A percentile compares a stretch with the other conserved stretches of the same genome.
These are phyloP conservation scores for Aegle marmelos DNA, from an alignment of 345 rosid species.

Conservation along the genomic window DNA sequence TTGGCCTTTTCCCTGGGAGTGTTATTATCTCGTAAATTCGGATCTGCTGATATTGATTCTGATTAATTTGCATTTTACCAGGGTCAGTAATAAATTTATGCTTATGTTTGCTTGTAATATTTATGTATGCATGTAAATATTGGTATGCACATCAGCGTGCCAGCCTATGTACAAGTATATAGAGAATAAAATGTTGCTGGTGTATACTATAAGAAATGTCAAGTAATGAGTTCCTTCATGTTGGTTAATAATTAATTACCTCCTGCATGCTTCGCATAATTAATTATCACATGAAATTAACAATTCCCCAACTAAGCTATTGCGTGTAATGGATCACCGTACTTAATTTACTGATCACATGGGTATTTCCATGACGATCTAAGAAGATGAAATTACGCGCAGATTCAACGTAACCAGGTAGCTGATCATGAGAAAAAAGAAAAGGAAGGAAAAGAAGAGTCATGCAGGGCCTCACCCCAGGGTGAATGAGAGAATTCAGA, in stretches of 20 bases:
- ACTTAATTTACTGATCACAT: neutral
- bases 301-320: neutral
- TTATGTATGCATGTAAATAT: neutral
- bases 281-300: neutral
- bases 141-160: neutral
- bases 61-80: neutral
- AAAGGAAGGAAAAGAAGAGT: neutral
- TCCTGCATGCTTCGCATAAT: no score
- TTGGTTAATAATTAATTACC: neutral
- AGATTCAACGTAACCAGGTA: no score
- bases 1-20: slow-evolving; percentile 44
- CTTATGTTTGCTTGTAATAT: neutral
- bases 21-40: slow-evolving; percentile 19
- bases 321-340: neutral
- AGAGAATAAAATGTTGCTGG: neutral
- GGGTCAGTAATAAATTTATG: neutral
- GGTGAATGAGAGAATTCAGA: neutral
- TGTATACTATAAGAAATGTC: neutral
- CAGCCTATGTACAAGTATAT: neutral
- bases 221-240: neutral
- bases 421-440: neutral
- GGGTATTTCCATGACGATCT: neutral
- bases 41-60: neutral
- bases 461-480: neutral
- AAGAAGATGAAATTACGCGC: neutral